A percentile compares a stretch with the other conserved stretches of the same genome.
Conservation (phyloP, 495 filamentous ascomycete species). For the Penicillium nucicola region DNA sequence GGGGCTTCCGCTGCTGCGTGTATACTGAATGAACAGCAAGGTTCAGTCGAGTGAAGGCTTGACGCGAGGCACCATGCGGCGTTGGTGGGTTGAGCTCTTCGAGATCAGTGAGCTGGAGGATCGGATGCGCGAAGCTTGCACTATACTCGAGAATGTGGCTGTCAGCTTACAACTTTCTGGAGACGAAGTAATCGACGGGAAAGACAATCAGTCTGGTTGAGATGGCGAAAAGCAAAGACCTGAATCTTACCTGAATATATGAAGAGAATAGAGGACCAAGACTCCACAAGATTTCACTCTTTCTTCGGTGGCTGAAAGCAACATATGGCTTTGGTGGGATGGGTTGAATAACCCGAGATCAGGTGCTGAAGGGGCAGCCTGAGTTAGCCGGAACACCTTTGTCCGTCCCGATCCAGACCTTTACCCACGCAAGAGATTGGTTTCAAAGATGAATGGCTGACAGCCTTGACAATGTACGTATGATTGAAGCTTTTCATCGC, state of each 20-base stretch:
- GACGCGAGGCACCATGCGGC: conserved; percentile 1
- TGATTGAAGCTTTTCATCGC: not conserved
- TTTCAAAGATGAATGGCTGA: not conserved
- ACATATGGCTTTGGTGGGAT: not conserved
- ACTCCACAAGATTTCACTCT: not conserved
- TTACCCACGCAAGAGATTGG: not conserved
- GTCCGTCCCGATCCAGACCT: conserved; percentile 1
- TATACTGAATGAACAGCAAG: not conserved
- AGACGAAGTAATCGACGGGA: not conserved
- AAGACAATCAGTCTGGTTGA: not conserved
- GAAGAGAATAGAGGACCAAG: not conserved
- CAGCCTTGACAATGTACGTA: not conserved
- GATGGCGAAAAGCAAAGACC: not conserved
- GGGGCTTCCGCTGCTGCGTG: not conserved
- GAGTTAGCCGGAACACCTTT: conserved; percentile 1
- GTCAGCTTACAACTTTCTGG: not conserved
- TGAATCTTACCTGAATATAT: not conserved
- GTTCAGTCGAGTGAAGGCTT: not conserved
- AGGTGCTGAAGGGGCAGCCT: conserved; percentile 1
- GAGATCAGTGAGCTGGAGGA: not conserved
- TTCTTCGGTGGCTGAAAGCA: not conserved
- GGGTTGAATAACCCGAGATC: not conserved
- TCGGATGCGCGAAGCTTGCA: not conserved
- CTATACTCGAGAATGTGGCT: not conserved
- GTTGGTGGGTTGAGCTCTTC: not conserved